phyloP scores from a whole-genome alignment of 495 filamentous ascomycete species.

The Usnea hakonensis region DNA sequence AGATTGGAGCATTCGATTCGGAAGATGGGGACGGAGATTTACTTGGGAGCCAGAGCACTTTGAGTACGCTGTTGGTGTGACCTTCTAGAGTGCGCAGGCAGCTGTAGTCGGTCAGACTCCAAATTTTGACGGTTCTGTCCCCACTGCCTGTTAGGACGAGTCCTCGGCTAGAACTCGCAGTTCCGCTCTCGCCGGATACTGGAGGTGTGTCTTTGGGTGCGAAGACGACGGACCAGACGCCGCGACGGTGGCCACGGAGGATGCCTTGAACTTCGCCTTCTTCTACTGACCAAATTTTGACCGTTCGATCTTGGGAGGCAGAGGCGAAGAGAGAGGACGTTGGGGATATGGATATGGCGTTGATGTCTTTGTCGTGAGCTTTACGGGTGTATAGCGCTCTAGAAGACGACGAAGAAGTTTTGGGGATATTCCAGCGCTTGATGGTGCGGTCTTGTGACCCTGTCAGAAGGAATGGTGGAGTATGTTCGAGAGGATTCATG shows the following conservation, averaged over 20 bases:
- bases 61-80: conserved; percentile 89
- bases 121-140: conserved; percentile 93
- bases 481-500: conserved; percentile 62
- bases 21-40: conserved; percentile 30
- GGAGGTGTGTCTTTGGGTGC: conserved; percentile 66
- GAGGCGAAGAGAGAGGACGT: conserved; percentile 73
- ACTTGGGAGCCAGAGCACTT: conserved; percentile 79
- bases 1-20: conserved; percentile 22
- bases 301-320: conserved; percentile 89
- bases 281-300: conserved; percentile 90
- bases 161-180: conserved; percentile 55
- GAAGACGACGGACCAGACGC: conserved; percentile 92
- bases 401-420: conserved; percentile 33
- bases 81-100: conserved; percentile 93
- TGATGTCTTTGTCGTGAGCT: conserved; percentile 98
- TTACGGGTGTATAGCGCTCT: conserved; percentile 74
- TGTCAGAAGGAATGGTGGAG: conserved; percentile 76
- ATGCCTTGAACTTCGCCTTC: conserved; percentile 84
- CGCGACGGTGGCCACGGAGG: conserved; percentile 82
- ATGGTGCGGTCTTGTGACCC: conserved; percentile 92
- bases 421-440: conserved; percentile 75
- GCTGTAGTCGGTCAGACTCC: conserved; percentile 87
- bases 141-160: conserved; percentile 81
- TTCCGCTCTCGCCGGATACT: conserved; percentile 61
- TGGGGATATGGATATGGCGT: conserved; percentile 75